Base-by-base conservation (phyloP, 202 grass and related monocot genomes). In the Bolboschoenoplectus hybrid region DNA sequence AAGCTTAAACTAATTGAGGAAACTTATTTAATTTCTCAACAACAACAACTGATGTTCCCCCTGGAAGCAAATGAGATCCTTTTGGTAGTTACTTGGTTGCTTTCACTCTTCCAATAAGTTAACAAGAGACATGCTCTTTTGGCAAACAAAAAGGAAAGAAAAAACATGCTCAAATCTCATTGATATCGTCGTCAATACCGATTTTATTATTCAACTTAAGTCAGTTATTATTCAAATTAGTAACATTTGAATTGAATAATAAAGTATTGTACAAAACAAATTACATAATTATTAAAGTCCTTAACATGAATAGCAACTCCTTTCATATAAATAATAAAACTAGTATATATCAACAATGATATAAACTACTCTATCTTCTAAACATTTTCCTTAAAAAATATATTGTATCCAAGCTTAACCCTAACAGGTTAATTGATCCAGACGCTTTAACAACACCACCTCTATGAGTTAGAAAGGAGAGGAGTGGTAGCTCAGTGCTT, bases 51-150 rank as follows among this genome's bases (percentile, higher is more conserved):
- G 74, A 56, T 56, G 32, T n/a, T 1, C 47, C 19, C 74, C 26
- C 11, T 0, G 1, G 50, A 78, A 78, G 49, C 74, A 52, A 78
- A 58, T 57, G 32, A 58, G 51, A 56, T 40, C 5, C 14, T n/a
- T n/a, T 58, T n/a, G 51, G 74, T 78, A n/a, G 74, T 35, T 78
- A 58, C 35, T 41, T 40, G 51, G 74, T 58, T 57, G 74, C 74
- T 78, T 78, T 58, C 74, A 57, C 74, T 78, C 74, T 78, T 78
- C 74, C 34, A 78, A 38, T 38, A 78, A 78, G 51, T n/a, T 78
- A 56, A 38, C 5, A 53, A 16, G 0, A 55, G 38, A 4, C 39
- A 57, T 6, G 12, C 51, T 53, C 14, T 58, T 78, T 78, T 78
- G 51, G 52, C 34, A 78, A 76, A 56, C 11, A 77, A 55, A 16